Percentiles rank a stretch among this genome's conserved stretches.
Conservation (phyloP, 352 stramenopile genomes). For the Globisporangium yorkense region DNA sequence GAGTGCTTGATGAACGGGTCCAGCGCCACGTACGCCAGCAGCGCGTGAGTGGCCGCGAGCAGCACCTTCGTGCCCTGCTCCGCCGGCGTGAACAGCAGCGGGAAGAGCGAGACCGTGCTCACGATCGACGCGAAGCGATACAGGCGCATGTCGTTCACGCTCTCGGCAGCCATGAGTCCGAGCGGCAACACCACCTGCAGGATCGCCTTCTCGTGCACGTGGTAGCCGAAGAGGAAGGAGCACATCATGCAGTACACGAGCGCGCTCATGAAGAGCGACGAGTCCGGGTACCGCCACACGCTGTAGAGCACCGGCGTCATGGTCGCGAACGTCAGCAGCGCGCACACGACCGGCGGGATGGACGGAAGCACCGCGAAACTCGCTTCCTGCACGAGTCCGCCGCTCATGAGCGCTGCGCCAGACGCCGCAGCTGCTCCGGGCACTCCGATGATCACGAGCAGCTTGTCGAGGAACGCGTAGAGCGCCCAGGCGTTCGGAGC, state of each 20-base stretch:
- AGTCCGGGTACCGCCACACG: constrained; percentile 73
- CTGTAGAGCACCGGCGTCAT: constrained; percentile 72
- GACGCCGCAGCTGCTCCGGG: constrained; percentile 9
- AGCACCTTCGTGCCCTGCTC: constrained; percentile 77
- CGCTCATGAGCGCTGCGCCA: constrained; percentile 71
- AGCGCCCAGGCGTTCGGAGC: constrained; percentile 97
- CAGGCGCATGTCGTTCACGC: constrained; percentile 76
- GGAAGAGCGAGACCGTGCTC: constrained; percentile 77
- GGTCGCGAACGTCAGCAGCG: constrained; percentile 69
- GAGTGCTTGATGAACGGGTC: constrained; percentile 66
- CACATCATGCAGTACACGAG: constrained; percentile 90
- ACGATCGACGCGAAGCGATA: constrained; percentile 69
- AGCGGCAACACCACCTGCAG: constrained; percentile 82
- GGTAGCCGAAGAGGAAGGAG: constrained; percentile 96
- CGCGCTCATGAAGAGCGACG: constrained; percentile 72
- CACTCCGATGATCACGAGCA: constrained; percentile 49
- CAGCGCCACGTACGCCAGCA: constrained; percentile 58
- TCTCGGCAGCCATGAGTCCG: constrained; percentile 64
- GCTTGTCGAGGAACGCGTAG: constrained; percentile 90
- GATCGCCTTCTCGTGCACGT: constrained; percentile 99
- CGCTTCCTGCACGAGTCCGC: constrained; percentile 75
- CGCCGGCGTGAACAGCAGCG: constrained; percentile 76
- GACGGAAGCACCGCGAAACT: constrained; percentile 72
- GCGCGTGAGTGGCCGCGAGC: constrained; percentile 46
- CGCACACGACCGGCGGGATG: constrained; percentile 65